phyloP scores from a whole-genome alignment of 768 basidiomycete genomes.

The Rhodotorula paludigena region DNA sequence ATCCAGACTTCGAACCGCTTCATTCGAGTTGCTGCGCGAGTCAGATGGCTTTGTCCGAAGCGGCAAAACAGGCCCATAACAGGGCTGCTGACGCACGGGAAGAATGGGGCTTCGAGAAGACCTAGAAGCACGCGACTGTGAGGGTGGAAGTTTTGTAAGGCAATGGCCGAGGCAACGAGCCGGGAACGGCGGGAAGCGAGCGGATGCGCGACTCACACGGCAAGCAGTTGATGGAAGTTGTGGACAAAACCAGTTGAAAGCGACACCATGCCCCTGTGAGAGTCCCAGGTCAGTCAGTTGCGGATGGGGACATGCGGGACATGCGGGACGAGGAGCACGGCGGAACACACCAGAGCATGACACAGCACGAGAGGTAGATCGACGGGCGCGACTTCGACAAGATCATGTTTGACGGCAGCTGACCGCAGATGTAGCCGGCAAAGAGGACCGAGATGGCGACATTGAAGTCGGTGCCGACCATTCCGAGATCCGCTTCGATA shows the following conservation, averaged over 20 bases:
- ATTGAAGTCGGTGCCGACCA: constrained; percentile 30
- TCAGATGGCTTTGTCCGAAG: too few species aligned
- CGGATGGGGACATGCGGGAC: not conserved
- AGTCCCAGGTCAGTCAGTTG: accelerated
- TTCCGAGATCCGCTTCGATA: constrained; percentile 31
- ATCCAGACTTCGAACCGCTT: too few species aligned
- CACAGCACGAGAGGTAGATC: constrained; percentile 26
- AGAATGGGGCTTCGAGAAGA: constrained; percentile 41
- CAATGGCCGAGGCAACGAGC: too few species aligned
- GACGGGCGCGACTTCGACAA: constrained; percentile 26
- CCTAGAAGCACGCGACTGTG: constrained; percentile 43
- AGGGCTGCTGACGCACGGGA: too few species aligned
- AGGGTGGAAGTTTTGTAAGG: too few species aligned
- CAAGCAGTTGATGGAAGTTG: constrained; percentile 37
- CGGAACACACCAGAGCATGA: constrained; percentile 22
- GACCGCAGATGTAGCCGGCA: constrained; percentile 28
- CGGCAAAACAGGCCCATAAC: too few species aligned
- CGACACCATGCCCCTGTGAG: constrained; percentile 22
- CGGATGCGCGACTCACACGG: too few species aligned
- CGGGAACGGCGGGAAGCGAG: too few species aligned
- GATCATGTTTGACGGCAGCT: constrained; percentile 35
- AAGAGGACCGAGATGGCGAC: not conserved
- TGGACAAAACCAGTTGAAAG: constrained; percentile 40
- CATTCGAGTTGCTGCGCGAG: too few species aligned
- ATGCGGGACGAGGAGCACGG: too few species aligned